phyloP scores from a whole-genome alignment of 108 stramenopile species.

The Cyclotella choctawhatcheeana region DNA sequence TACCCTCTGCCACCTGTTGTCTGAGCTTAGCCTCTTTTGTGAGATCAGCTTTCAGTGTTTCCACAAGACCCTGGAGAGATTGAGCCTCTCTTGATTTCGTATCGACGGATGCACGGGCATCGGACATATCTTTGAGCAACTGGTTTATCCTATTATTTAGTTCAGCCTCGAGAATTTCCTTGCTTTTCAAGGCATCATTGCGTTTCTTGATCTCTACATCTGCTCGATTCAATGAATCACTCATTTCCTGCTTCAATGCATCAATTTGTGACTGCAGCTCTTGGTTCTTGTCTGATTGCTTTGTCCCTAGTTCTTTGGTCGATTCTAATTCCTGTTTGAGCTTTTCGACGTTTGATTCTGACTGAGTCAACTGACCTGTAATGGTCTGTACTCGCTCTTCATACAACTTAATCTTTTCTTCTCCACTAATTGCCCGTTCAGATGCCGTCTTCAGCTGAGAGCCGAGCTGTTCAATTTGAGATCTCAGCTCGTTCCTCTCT shows the following conservation, averaged over 20 bases:
- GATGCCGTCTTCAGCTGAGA: neutral
- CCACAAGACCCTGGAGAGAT: constrained; percentile 5
- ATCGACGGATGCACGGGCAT: constrained; percentile 7
- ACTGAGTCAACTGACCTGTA: neutral
- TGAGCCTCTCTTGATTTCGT: constrained; percentile 22
- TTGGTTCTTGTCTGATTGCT: constrained; percentile 27
- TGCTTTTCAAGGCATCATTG: constrained; percentile 24
- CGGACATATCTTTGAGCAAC: constrained; percentile 20
- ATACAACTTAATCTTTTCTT: constrained; percentile 7
- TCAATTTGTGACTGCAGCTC: constrained; percentile 28
- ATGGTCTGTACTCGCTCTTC: constrained; percentile 10
- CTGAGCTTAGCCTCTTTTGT: constrained; percentile 26
- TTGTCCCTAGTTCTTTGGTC: constrained; percentile 22
- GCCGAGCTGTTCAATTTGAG: neutral
- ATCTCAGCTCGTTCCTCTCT: neutral
- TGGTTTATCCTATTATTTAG: constrained; percentile 27
- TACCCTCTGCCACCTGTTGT: constrained; percentile 28
- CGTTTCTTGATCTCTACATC: constrained; percentile 34
- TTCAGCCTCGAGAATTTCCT: constrained; percentile 31
- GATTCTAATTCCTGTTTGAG: constrained; percentile 21
- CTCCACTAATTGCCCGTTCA: neutral
- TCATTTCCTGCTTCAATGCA: constrained; percentile 33
- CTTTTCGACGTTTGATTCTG: neutral
- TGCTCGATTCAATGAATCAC: constrained; percentile 26
- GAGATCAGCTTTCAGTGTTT: constrained; percentile 23